A percentile compares a stretch with the other conserved stretches of the same genome.
phyloP scores from a whole-genome alignment of 2,329 filamentous ascomycete genomes.

The Penicillium sp. region DNA sequence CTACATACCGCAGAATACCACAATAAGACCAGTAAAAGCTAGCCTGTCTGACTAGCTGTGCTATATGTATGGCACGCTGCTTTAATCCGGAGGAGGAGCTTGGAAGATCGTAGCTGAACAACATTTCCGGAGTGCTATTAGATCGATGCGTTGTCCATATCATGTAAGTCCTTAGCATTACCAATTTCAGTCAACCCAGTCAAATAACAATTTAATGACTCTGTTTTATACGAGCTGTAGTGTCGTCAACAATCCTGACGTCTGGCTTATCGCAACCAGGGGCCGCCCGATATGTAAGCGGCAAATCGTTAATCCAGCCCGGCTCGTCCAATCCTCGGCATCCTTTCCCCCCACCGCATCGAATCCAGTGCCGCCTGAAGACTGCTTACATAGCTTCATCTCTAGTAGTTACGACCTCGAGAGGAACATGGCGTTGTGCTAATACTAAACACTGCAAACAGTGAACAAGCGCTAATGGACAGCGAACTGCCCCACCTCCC shows the following conservation, averaged over 20 bases:
- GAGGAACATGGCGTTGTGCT: not conserved
- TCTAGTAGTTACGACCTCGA: not conserved
- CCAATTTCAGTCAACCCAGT: not conserved
- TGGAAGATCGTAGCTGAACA: not conserved
- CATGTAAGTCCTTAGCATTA: not conserved
- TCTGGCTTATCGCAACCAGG: slow-evolving; percentile 4
- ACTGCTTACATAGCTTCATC: not conserved
- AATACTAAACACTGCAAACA: not conserved
- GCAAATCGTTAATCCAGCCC: slow-evolving; percentile 1
- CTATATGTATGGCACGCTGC: not conserved
- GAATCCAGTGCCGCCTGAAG: slow-evolving; percentile 19
- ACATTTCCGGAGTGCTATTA: not conserved
- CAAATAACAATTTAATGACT: no score
- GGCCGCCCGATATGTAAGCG: slow-evolving; percentile 5
- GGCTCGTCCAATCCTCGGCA: slow-evolving; percentile 3
- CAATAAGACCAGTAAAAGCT: no score
- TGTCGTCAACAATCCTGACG: not conserved
- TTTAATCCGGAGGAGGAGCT: not conserved
- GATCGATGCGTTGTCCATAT: not conserved
- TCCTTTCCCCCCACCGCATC: not conserved
- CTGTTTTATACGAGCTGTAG: not conserved
- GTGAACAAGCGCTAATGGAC: slow-evolving; percentile 22
- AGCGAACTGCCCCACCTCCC: slow-evolving; percentile 18
- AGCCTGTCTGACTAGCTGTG: no score
- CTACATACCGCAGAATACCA: no score